Percentiles rank a stretch among this genome's conserved stretches.
These are phyloP conservation scores for Nigrospora oryzae DNA, from an alignment of 2,329 filamentous ascomycete genomes.

Conservation along the genomic window DNA sequence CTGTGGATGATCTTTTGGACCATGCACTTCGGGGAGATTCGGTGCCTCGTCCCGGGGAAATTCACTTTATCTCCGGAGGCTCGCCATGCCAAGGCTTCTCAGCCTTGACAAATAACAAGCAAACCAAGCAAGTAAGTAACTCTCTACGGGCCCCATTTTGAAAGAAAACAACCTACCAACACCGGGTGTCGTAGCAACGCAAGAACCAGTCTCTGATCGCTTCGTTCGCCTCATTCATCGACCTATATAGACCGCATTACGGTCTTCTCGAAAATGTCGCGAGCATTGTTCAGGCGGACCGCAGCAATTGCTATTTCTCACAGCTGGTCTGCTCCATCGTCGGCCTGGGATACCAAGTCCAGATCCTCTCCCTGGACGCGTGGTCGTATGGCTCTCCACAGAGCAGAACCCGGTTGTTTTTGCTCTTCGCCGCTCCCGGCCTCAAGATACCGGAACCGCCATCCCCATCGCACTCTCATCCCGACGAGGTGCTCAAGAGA, in stretches of 20 bases:
- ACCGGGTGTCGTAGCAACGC: conserved; percentile 32
- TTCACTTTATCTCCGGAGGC: conserved; percentile 64
- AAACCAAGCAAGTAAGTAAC: conserved; percentile 21
- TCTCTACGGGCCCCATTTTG: no score
- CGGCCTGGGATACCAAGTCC: conserved; percentile 68
- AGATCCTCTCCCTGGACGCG: conserved; percentile 59
- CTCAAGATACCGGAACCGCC: conserved; percentile 47
- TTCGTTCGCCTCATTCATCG: conserved; percentile 65
- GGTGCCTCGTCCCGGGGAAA: conserved; percentile 51
- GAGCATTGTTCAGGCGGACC: conserved; percentile 46
- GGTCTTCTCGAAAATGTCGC: conserved; percentile 72
- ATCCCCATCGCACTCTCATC: conserved; percentile 54
- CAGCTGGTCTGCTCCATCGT: conserved; percentile 67
- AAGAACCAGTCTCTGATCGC: conserved; percentile 72
- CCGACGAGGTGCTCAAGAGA: conserved; percentile 16
- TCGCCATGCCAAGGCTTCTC: conserved; percentile 77
- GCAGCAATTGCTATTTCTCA: conserved; percentile 58
- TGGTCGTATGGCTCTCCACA: conserved; percentile 63
- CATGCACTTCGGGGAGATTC: conserved; percentile 41
- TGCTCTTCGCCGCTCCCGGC: conserved; percentile 63
- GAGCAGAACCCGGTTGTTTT: conserved; percentile 57
- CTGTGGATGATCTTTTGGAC: conserved; percentile 59
- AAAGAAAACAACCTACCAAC: no score
- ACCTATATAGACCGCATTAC: conserved; percentile 68
- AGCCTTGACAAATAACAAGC: conserved; percentile 47